These are phyloP conservation scores for Candida bentonensis DNA, from an alignment of 805 yeast species.

Conservation along the genomic window DNA sequence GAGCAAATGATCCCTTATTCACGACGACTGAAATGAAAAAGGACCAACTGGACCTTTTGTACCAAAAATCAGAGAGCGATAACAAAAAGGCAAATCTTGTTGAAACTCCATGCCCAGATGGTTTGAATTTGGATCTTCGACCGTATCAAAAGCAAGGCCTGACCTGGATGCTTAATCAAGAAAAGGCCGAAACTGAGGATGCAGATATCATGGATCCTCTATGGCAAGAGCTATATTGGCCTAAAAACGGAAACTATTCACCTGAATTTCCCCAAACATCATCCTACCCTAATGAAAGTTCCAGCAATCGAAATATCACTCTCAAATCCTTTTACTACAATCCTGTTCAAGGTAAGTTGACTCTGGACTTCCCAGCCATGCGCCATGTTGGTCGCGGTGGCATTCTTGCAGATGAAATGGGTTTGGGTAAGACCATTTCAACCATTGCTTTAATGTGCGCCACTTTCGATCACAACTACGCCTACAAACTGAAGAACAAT, in stretches of 20 bases:
- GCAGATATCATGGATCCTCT: conserved; percentile 50
- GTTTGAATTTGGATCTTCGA: conserved; percentile 46
- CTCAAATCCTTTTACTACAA: conserved; percentile 53
- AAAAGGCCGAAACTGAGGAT: conserved; percentile 38
- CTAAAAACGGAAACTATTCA: conserved; percentile 18
- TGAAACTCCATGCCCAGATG: conserved; percentile 47
- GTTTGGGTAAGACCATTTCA: conserved; percentile 85
- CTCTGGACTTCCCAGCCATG: conserved; percentile 51
- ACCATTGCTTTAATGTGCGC: conserved; percentile 60
- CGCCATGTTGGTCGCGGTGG: conserved; percentile 61
- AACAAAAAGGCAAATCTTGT: conserved; percentile 39
- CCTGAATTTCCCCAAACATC: neutral
- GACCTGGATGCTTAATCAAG: conserved; percentile 81
- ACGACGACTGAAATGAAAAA: conserved; percentile 44
- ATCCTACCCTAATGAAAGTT: neutral
- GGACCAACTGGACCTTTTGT: conserved; percentile 65
- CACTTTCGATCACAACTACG: conserved; percentile 17
- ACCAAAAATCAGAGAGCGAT: conserved; percentile 46
- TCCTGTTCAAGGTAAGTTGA: conserved; percentile 65
- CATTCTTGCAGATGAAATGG: conserved; percentile 93
- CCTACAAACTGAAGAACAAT: no score
- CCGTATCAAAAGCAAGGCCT: conserved; percentile 75
- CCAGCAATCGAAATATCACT: neutral
- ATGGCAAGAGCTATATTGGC: conserved; percentile 76
- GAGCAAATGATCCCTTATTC: no score